phyloP scores from a whole-genome alignment of 2,329 filamentous ascomycete species.

The Phialocephala sp. region DNA sequence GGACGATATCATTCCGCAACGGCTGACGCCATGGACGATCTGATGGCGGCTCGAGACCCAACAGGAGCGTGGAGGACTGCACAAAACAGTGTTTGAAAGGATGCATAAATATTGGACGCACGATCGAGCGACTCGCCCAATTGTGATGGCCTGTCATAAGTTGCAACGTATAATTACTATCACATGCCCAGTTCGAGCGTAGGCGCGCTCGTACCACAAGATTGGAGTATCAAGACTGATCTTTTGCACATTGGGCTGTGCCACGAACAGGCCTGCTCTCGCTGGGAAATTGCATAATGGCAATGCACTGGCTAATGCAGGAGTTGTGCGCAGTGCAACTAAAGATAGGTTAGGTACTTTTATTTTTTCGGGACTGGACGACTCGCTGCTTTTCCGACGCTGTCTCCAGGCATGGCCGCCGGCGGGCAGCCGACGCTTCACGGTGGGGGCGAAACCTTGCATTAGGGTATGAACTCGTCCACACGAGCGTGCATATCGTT shows the following conservation, averaged over 20 bases:
- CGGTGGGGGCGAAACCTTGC: constrained; percentile 10
- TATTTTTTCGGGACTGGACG: constrained; percentile 4
- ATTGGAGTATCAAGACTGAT: constrained; percentile 19
- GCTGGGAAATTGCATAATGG: constrained; percentile 26
- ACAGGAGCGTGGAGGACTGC: constrained; percentile 8
- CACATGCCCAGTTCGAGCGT: constrained; percentile 22
- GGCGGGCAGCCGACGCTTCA: neutral
- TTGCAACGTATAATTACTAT: constrained; percentile 20
- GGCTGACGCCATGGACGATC: constrained; percentile 11
- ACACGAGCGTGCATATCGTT: constrained; percentile 9
- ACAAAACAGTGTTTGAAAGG: constrained; percentile 10
- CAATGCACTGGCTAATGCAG: constrained; percentile 24
- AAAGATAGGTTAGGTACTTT: constrained; percentile 21
- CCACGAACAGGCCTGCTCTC: constrained; percentile 12
- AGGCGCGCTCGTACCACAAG: constrained; percentile 22
- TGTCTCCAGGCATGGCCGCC: neutral
- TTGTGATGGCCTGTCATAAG: constrained; percentile 22
- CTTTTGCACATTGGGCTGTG: constrained; percentile 24
- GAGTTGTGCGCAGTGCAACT: constrained; percentile 20
- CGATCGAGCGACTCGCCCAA: constrained; percentile 29
- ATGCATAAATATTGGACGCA: constrained; percentile 21
- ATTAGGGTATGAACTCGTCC: constrained; percentile 5
- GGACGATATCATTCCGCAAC: constrained; percentile 29
- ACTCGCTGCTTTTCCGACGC: constrained; percentile 22
- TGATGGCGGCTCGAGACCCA: constrained; percentile 20